Evolutionary conservation across 345 rosid species (phyloP), one percentile per base, ranked within the genome.

Genomic region (Erucastrum elatum): DNA sequence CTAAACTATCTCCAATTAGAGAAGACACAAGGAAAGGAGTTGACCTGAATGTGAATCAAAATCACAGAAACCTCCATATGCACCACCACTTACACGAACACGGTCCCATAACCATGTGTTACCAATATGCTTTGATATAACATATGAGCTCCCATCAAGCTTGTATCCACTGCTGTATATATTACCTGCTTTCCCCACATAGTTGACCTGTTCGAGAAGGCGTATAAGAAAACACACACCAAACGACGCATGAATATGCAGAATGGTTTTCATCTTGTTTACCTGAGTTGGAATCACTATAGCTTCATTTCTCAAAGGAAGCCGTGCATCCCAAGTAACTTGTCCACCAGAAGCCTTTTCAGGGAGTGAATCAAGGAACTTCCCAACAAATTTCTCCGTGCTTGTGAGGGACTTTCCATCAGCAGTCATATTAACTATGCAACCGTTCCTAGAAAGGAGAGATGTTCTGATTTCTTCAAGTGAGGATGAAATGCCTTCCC

Each of bases 71-170:
- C 99, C 98, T 64, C 99, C 99, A 84, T 95, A 95, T 68, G 98
- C 99, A 68, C 99, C 99, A 17, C 99, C 99, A 35, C 97, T 90
- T 34, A 94, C 95, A 70, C 98, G 93, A 61, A 92, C 95, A 64
- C 96, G 91, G 71, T 94, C 97, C 98, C 98, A 94, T 87, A 94
- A 84, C 99, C 99, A 95, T 66, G 98, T 87, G 61, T 93, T 91
- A 77, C 92, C 90, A 72, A 95, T 91, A 82, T 91, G 74, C 76
- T 91, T 93, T 64, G 98, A 93, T 82, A 95, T 90, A 46, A 95
- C 98, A 82, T 95, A 91, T 35, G 97, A 88, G 83, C 98, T 95
- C 71, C 99, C 98, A 64, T 75, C 79, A 44, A 90, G 92, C 82
- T 89, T 78, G 81, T 95, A 93, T 26, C 96, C 98, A 0, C 87